Percentiles rank a stretch among this genome's conserved stretches.
Evolutionary conservation across 495 filamentous ascomycete species (phyloP).

Genomic region (Aspergillus carlsbadensis): DNA sequence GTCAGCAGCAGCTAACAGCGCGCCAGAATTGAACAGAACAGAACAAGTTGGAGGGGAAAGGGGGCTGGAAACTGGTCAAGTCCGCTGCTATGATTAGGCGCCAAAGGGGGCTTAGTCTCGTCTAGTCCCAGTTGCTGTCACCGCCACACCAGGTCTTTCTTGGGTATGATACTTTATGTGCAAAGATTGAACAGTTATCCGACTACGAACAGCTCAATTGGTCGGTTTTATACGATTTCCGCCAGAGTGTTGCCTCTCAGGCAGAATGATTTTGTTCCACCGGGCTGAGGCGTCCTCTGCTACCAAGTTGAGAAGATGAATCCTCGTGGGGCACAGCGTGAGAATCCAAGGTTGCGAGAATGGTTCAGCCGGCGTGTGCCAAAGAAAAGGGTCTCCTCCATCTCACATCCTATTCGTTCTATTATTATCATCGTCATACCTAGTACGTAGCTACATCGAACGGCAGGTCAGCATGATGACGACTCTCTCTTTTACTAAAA

Average conservation of each 20-base stretch:
- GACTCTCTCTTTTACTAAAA: constrained; percentile 1
- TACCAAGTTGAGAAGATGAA: constrained; percentile 15
- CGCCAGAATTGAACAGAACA: constrained; percentile 1
- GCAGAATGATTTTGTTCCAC: constrained; percentile 18
- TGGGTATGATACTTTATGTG: no score
- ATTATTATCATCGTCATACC: constrained; percentile 14
- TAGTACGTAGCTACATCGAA: no score
- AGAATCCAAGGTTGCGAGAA: constrained; percentile 16
- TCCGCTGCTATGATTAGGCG: constrained; percentile 16
- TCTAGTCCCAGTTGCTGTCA: constrained; percentile 18
- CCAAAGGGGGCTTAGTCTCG: constrained; percentile 16
- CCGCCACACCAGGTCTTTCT: constrained; percentile 12
- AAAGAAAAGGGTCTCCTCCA: constrained; percentile 15
- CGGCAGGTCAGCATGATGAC: constrained; percentile 6
- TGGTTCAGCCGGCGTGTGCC: constrained; percentile 18
- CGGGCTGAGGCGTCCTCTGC: constrained; percentile 17
- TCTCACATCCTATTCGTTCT: constrained; percentile 5
- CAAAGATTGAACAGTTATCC: background rate
- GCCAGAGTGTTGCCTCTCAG: constrained; percentile 17
- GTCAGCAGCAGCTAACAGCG: constrained; percentile 5
- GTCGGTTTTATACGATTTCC: background rate
- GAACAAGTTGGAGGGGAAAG: background rate
- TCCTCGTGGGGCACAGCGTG: constrained; percentile 32
- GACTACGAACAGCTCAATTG: background rate
- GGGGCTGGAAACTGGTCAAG: background rate